Percentiles rank a stretch among this genome's conserved stretches.
Conservation (phyloP, 169 alveolate genomes). For the Eimeria maxima region DNA sequence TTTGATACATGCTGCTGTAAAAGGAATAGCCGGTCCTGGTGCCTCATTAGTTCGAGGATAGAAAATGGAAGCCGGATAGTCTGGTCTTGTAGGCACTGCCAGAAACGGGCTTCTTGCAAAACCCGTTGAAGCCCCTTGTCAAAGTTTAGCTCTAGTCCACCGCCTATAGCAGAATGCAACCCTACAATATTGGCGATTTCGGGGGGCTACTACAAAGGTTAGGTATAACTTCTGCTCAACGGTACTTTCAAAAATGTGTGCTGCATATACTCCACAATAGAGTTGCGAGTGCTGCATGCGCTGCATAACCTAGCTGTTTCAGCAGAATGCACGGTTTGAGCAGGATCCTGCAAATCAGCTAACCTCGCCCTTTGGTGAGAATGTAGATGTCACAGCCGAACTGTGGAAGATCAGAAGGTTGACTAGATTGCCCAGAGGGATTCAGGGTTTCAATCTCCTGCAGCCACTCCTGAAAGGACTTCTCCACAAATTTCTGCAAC, state of each 20-base stretch:
- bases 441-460: slow-evolving; percentile 81
- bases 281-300: not conserved
- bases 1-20: slow-evolving; percentile 94
- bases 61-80: slow-evolving; percentile 89
- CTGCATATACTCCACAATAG: not conserved
- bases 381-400: slow-evolving; percentile 63
- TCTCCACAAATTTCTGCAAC: slow-evolving; percentile 79
- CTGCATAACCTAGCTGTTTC: not conserved
- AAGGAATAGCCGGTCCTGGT: slow-evolving; percentile 91
- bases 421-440: slow-evolving; percentile 61
- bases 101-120: slow-evolving; percentile 92
- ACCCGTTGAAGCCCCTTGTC: slow-evolving; percentile 90
- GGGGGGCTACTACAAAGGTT: not conserved
- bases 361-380: slow-evolving; percentile 54
- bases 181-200: not conserved
- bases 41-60: slow-evolving; percentile 89
- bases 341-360: not conserved
- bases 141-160: slow-evolving; percentile 91
- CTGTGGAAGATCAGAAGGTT: slow-evolving; percentile 68
- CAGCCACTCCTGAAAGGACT: slow-evolving; percentile 79
- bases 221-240: not conserved
- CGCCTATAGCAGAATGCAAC: slow-evolving; percentile 27
- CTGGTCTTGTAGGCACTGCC: slow-evolving; percentile 93
- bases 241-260: not conserved
- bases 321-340: not conserved